Conservation (phyloP, 371 early-diverging fungal genomes). For the Lichtheimia hyalospora region DNA sequence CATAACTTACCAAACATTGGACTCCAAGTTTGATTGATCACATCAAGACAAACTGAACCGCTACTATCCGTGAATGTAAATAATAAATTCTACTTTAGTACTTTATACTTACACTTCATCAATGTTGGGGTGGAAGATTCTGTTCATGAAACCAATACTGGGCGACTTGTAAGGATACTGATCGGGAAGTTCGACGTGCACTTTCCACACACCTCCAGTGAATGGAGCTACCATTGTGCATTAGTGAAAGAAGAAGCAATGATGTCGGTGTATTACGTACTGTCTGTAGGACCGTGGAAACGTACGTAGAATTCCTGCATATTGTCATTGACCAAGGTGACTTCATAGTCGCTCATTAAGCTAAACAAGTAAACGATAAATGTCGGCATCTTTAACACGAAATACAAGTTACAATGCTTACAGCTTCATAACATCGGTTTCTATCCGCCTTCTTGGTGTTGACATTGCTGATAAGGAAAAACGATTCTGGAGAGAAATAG, state of each 20-base stretch:
- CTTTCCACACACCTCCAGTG: conserved; percentile 93
- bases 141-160: conserved; percentile 99
- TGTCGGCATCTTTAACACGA: not conserved
- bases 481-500: too few relatives aligned
- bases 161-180: conserved; percentile 99
- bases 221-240: conserved; percentile 78
- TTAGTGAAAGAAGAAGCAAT: not conserved
- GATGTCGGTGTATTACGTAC: conserved; percentile 53
- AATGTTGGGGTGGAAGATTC: conserved; percentile 99
- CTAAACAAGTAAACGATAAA: conserved; percentile 42
- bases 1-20: conserved; percentile 95
- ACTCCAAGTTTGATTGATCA: conserved; percentile 99
- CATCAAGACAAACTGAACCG: conserved; percentile 99
- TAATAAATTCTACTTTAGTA: not conserved
- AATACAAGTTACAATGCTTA: conserved; percentile 45
- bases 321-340: conserved; percentile 96
- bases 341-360: conserved; percentile 97
- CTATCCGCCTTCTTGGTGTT: conserved; percentile 90
- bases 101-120: conserved; percentile 86
- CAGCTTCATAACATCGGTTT: conserved; percentile 99
- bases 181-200: conserved; percentile 98
- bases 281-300: conserved; percentile 93
- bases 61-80: conserved; percentile 60
- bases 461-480: conserved; percentile 57
- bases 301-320: conserved; percentile 98